Percentiles rank a stretch among this genome's conserved stretches.
These are phyloP conservation scores for Sclerotinia glacialis DNA, from an alignment of 2,329 filamentous ascomycete species.

Conservation along the genomic window DNA sequence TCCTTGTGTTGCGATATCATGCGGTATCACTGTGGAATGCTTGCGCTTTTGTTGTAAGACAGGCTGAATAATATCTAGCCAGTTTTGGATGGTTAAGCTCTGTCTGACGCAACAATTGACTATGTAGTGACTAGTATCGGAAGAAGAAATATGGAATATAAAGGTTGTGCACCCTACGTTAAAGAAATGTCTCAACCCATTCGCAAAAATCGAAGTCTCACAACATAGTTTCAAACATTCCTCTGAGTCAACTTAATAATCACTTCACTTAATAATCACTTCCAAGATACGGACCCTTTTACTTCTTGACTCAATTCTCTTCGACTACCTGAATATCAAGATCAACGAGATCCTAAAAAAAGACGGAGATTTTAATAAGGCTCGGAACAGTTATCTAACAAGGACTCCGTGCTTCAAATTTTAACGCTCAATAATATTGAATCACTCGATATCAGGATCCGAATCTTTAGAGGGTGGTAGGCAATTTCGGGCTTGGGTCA, in stretches of 20 bases:
- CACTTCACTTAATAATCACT: slow-evolving; percentile 14
- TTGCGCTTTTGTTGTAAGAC: slow-evolving; percentile 15
- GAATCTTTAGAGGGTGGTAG: not conserved
- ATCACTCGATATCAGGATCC: not conserved
- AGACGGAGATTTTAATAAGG: not conserved
- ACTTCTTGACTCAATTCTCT: slow-evolving; percentile 1
- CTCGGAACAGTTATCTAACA: not conserved
- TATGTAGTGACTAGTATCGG: not conserved
- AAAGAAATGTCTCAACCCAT: slow-evolving; percentile 15
- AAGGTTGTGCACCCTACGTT: slow-evolving; percentile 20
- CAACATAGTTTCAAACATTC: slow-evolving; percentile 19
- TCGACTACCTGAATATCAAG: not conserved
- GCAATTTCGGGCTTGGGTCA: not conserved
- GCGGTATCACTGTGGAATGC: slow-evolving; percentile 10
- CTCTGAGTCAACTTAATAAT: slow-evolving; percentile 13
- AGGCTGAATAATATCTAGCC: slow-evolving; percentile 10
- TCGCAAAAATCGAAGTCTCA: slow-evolving; percentile 2
- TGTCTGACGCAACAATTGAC: not conserved
- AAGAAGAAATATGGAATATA: slow-evolving; percentile 21
- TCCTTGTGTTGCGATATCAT: slow-evolving; percentile 16
- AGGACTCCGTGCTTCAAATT: not conserved
- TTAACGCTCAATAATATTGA: not conserved
- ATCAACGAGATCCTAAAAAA: not conserved
- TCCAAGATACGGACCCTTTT: slow-evolving; percentile 13
- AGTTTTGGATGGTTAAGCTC: not conserved